phyloP scores from a whole-genome alignment of 108 stramenopile species.

The Nitzschia sp. region DNA sequence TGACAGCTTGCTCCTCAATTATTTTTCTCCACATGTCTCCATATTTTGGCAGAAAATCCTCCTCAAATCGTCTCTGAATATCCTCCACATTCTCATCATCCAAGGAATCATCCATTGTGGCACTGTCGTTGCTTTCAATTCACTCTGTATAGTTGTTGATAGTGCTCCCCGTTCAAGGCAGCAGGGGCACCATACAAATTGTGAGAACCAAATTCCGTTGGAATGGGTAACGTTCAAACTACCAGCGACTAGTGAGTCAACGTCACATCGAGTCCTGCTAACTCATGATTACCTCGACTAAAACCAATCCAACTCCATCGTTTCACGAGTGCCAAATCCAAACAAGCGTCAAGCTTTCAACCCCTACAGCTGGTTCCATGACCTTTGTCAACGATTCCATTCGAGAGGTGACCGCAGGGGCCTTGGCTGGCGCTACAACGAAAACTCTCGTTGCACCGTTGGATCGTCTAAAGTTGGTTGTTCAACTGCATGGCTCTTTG shows the following conservation, averaged over 20 bases:
- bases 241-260: no score
- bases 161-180: neutral
- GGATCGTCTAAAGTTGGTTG: constrained; percentile 93
- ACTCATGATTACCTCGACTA: no score
- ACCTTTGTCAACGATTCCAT: constrained; percentile 15
- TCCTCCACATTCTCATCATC: neutral
- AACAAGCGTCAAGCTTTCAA: no score
- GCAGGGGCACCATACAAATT: neutral
- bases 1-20: constrained; percentile 12
- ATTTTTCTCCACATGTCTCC: constrained; percentile 55
- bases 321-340: no score
- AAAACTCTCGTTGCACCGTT: constrained; percentile 90
- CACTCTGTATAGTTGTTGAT: no score
- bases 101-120: no score
- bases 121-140: no score
- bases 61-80: constrained; percentile 21
- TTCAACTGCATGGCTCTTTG: constrained; percentile 73
- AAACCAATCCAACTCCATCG: no score
- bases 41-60: constrained; percentile 54
- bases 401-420: constrained; percentile 43
- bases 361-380: no score
- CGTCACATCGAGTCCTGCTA: no score
- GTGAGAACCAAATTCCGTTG: neutral
- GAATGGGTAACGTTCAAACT: no score
- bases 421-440: constrained; percentile 68